Evolutionary conservation across 139 green algal genomes (phyloP).

Genomic region (Deuterostichococcus epilithicus): DNA sequence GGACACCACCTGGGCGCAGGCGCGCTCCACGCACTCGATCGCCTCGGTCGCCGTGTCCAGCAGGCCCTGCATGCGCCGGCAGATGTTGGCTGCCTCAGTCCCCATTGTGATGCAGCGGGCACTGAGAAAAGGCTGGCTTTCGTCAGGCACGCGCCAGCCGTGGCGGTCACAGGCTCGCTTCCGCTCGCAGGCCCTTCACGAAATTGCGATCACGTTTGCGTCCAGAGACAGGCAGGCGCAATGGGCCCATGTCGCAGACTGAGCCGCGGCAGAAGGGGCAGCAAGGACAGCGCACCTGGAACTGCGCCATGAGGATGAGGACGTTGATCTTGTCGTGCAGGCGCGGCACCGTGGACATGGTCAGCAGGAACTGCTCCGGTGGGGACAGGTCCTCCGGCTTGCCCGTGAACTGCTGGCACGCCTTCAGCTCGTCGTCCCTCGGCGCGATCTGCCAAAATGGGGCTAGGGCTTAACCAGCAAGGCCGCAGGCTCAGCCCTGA

Average conservation of each 20-base stretch:
- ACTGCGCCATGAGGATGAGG: slow-evolving; percentile 29
- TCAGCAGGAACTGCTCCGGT: slow-evolving; percentile 56
- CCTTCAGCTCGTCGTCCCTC: slow-evolving; percentile 40
- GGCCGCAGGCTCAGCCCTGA: too few species aligned
- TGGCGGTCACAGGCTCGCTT: too few species aligned
- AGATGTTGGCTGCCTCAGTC: neutral
- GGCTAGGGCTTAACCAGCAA: too few species aligned
- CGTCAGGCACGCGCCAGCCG: too few species aligned
- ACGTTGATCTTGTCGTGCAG: slow-evolving; percentile 44
- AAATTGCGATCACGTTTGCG: too few species aligned
- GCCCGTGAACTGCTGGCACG: slow-evolving; percentile 29
- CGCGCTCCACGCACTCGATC: slow-evolving; percentile 15
- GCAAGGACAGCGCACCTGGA: slow-evolving; percentile 10
- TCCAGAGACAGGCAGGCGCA: too few species aligned
- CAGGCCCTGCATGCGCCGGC: slow-evolving; percentile 7
- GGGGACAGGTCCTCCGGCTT: slow-evolving; percentile 28
- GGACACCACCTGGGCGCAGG: slow-evolving; percentile 9
- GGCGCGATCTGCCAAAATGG: slow-evolving; percentile 38
- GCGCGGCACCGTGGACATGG: slow-evolving; percentile 48
- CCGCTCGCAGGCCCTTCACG: too few species aligned
- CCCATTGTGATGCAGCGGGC: too few species aligned
- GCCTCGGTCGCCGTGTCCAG: slow-evolving; percentile 8
- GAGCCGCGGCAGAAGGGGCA: too few species aligned
- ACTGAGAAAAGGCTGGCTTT: too few species aligned
- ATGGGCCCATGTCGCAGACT: too few species aligned